Conservation (phyloP, 768 basidiomycete genomes). For the Pseudohyphozyma bogoriensis region DNA sequence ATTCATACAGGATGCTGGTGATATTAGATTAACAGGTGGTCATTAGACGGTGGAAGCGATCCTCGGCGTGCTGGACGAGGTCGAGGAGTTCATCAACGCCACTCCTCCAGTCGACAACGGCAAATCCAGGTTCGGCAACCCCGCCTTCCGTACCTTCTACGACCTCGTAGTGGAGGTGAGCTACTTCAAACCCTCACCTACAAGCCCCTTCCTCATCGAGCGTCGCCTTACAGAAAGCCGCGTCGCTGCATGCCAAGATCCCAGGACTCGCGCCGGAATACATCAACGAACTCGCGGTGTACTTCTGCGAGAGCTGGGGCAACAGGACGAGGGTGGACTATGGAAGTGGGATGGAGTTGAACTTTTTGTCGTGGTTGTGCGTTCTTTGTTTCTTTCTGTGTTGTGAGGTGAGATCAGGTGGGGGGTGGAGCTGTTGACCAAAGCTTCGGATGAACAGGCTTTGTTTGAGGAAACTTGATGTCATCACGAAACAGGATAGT, state of each 20-base stretch:
- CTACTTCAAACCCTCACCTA: not conserved
- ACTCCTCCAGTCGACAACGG: constrained; percentile 76
- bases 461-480: constrained; percentile 63
- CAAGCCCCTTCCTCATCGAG: not conserved
- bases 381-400: constrained; percentile 35
- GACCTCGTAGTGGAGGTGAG: constrained; percentile 52
- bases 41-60: constrained; percentile 60
- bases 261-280: constrained; percentile 52
- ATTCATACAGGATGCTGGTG: not conserved
- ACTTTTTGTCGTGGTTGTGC: constrained; percentile 93
- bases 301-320: constrained; percentile 84
- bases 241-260: constrained; percentile 50
- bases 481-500: constrained; percentile 50
- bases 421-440: not conserved
- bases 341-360: constrained; percentile 99
- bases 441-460: constrained; percentile 48
- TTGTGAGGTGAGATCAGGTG: not conserved
- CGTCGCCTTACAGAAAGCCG: constrained; percentile 43
- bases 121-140: constrained; percentile 90
- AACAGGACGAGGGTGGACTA: constrained; percentile 88
- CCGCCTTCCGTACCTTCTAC: constrained; percentile 85
- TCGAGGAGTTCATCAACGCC: constrained; percentile 55
- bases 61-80: constrained; percentile 53
- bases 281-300: constrained; percentile 60
- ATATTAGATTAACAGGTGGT: not conserved